These are phyloP conservation scores for Trichoderma asperelloides DNA, from an alignment of 495 filamentous ascomycete species.

Conservation along the genomic window DNA sequence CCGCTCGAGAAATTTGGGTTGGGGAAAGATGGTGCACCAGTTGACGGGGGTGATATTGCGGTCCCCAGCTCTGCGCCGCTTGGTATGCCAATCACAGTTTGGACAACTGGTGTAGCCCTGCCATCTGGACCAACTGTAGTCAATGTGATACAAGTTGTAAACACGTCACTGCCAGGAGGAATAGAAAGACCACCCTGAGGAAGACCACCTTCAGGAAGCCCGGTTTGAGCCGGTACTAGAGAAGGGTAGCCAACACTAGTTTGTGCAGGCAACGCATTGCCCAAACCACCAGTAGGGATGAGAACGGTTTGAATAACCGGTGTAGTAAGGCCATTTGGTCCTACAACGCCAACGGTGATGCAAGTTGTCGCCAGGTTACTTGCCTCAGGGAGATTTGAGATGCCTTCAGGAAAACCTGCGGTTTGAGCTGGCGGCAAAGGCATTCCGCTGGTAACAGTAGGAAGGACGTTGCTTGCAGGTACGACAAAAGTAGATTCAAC, in stretches of 20 bases:
- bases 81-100: not conserved
- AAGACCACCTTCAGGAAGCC: not conserved
- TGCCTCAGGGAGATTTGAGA: not conserved
- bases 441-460: not conserved
- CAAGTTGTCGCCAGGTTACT: not conserved
- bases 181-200: not conserved
- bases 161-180: not conserved
- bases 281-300: not conserved
- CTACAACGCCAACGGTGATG: not conserved
- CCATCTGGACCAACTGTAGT: not conserved
- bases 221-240: not conserved
- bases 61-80: not conserved
- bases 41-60: not conserved
- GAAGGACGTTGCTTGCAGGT: not conserved
- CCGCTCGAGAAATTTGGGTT: not conserved
- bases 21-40: not conserved
- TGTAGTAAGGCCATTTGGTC: not conserved
- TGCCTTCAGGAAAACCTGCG: not conserved
- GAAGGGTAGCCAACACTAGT: not conserved
- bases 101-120: not conserved
- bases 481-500: not conserved
- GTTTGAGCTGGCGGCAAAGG: not conserved
- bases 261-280: not conserved
- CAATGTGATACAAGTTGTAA: not conserved
- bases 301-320: not conserved